Evolutionary conservation across 2,329 filamentous ascomycete species (phyloP).

Genomic region (Phialocephala sp.): DNA sequence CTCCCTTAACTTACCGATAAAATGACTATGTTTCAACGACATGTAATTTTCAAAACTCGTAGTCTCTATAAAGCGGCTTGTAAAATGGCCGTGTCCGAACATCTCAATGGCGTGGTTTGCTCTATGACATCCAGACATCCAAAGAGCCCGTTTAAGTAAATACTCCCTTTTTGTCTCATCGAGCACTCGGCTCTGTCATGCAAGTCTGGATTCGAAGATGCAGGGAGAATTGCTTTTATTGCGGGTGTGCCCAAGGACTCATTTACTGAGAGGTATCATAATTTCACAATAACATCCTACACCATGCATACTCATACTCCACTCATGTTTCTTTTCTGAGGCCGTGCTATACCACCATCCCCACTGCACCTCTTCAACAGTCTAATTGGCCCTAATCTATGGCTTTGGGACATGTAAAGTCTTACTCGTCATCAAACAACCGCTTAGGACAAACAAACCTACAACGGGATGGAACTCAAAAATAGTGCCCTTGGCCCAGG

Average conservation of each 20-base stretch:
- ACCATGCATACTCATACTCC: conserved; percentile 9
- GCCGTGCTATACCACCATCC: conserved; percentile 1
- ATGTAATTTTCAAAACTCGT: too few relatives aligned
- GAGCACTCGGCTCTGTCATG: too few relatives aligned
- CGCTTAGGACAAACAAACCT: conserved; percentile 83
- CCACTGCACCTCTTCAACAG: conserved; percentile 4
- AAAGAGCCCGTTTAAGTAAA: too few relatives aligned
- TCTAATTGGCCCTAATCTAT: conserved; percentile 42
- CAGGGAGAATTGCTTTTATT: conserved; percentile 19
- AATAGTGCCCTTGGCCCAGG: conserved; percentile 66
- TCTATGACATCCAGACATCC: too few relatives aligned
- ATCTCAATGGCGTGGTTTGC: too few relatives aligned
- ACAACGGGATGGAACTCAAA: conserved; percentile 87
- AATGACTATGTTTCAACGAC: too few relatives aligned
- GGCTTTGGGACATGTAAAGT: conserved; percentile 94
- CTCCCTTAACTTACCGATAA: too few relatives aligned
- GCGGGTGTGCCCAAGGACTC: conserved; percentile 9
- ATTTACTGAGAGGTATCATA: conserved; percentile 32
- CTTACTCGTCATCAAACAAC: conserved; percentile 94
- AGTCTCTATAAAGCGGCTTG: too few relatives aligned
- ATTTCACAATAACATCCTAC: conserved; percentile 20
- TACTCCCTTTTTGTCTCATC: too few relatives aligned
- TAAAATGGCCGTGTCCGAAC: too few relatives aligned
- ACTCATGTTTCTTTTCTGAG: conserved; percentile 2
- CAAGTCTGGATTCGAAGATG: too few relatives aligned